A percentile compares a stretch with the other conserved stretches of the same genome.
Evolutionary conservation across 495 filamentous ascomycete genomes (phyloP).

Genomic region (Talaromyces borbonicus): DNA sequence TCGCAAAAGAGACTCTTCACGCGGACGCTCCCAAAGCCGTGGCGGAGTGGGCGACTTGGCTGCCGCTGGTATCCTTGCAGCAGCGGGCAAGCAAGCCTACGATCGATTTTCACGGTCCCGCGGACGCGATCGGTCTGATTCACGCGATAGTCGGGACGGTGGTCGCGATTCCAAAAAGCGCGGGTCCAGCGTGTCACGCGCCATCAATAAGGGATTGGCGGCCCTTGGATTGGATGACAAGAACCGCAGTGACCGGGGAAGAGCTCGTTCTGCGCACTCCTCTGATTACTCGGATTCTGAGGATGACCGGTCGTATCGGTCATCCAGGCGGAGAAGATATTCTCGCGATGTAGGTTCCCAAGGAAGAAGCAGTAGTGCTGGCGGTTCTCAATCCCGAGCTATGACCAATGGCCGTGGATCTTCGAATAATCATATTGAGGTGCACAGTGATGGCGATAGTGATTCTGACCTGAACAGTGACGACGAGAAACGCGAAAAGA

Average conservation of each 20-base stretch:
- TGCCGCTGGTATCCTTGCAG: slow-evolving; percentile 63
- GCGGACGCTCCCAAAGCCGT: slow-evolving; percentile 31
- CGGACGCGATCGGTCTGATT: slow-evolving; percentile 32
- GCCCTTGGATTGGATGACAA: slow-evolving; percentile 41
- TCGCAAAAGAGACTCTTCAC: slow-evolving; percentile 27
- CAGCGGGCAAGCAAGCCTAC: slow-evolving; percentile 71
- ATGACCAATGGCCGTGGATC: slow-evolving; percentile 7
- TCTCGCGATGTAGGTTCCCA: slow-evolving; percentile 46
- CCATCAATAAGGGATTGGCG: slow-evolving; percentile 43
- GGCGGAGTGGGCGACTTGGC: slow-evolving; percentile 54
- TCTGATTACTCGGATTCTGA: slow-evolving; percentile 33
- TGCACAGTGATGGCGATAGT: slow-evolving; percentile 23
- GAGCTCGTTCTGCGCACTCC: slow-evolving; percentile 13
- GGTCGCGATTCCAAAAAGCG: slow-evolving; percentile 32
- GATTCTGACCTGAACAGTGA: slow-evolving; percentile 62
- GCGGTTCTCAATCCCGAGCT: slow-evolving; percentile 26
- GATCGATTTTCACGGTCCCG: slow-evolving; percentile 57
- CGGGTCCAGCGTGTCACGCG: slow-evolving; percentile 50
- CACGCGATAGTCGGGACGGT: slow-evolving; percentile 34
- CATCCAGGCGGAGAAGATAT: slow-evolving; percentile 31
- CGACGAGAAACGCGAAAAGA: slow-evolving; percentile 63
- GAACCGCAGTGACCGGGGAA: slow-evolving; percentile 21
- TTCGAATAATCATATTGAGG: slow-evolving; percentile 7
- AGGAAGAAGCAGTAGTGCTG: slow-evolving; percentile 31
- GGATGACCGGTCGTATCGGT: slow-evolving; percentile 47